Evolutionary conservation across 2,329 filamentous ascomycete species (phyloP).

Genomic region (Aspergillus pseudonomiae): DNA sequence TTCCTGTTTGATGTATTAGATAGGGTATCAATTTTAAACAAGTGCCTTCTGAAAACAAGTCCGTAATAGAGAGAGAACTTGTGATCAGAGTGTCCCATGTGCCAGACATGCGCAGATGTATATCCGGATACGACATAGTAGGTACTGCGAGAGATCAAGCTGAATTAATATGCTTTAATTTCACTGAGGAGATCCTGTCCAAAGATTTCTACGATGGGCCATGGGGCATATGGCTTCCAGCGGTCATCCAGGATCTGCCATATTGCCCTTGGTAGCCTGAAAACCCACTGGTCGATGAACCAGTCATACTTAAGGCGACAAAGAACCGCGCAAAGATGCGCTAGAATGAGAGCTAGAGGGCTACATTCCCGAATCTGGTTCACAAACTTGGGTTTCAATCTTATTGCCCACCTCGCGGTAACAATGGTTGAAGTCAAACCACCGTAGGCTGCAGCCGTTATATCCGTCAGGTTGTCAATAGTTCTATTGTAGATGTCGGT

Average conservation of each 20-base stretch:
- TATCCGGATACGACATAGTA: background rate
- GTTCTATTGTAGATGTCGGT: conserved; percentile 24
- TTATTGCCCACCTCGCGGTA: conserved; percentile 42
- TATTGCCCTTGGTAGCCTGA: conserved; percentile 67
- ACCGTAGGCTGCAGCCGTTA: conserved; percentile 28
- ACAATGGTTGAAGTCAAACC: conserved; percentile 58
- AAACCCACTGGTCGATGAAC: conserved; percentile 70
- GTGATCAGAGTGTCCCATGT: background rate
- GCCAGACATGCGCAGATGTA: no score
- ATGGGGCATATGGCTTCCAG: conserved; percentile 34
- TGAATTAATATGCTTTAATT: background rate
- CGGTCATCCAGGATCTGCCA: conserved; percentile 35
- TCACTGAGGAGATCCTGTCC: conserved; percentile 23
- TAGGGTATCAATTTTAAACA: background rate
- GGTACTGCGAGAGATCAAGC: background rate
- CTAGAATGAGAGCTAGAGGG: conserved; percentile 52
- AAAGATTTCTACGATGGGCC: conserved; percentile 36
- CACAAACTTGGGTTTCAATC: conserved; percentile 36
- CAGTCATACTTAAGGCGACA: conserved; percentile 61
- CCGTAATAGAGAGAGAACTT: background rate
- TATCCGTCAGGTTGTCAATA: conserved; percentile 32
- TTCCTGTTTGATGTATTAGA: conserved; percentile 11
- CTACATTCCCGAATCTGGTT: conserved; percentile 42
- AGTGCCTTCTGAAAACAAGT: no score
- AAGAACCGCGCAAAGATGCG: conserved; percentile 64